phyloP scores from a whole-genome alignment of 352 stramenopile genomes.

The Phytophthora europaea region DNA sequence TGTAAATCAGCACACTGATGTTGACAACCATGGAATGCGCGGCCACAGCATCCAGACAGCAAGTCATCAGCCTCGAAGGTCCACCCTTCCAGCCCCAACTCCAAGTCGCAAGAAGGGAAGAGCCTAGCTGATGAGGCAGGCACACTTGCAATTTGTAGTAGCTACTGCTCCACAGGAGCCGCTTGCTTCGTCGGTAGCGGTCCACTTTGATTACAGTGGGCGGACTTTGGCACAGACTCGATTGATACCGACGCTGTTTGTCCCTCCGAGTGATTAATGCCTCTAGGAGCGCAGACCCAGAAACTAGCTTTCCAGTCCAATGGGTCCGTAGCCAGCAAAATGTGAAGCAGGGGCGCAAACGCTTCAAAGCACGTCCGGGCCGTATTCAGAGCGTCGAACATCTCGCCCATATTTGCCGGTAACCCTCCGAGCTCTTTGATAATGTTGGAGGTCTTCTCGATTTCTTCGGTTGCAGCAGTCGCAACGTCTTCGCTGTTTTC shows the following conservation, averaged over 20 bases:
- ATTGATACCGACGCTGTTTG: background rate
- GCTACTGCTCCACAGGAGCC: background rate
- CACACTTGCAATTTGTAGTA: background rate
- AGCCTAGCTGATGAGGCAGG: background rate
- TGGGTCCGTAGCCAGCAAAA: constrained; percentile 34
- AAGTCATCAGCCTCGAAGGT: too few species aligned
- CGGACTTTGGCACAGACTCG: background rate
- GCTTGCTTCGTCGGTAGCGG: background rate
- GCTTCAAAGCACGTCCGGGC: constrained; percentile 19
- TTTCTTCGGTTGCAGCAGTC: background rate
- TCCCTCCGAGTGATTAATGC: background rate
- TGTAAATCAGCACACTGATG: too few species aligned
- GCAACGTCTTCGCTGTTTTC: background rate
- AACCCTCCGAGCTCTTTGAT: constrained; percentile 3
- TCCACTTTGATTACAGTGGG: background rate
- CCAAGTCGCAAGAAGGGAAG: background rate
- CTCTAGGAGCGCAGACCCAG: background rate
- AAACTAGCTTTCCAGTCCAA: constrained; percentile 34
- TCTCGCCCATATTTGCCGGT: constrained; percentile 7
- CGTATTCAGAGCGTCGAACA: constrained; percentile 38
- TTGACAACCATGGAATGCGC: too few species aligned
- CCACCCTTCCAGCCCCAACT: too few species aligned
- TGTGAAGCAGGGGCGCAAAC: constrained; percentile 43
- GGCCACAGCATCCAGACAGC: too few species aligned
- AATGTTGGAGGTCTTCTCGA: background rate